Percentiles rank a stretch among this genome's conserved stretches.
These are phyloP conservation scores for Thraustochytrium striatum DNA, from an alignment of 352 stramenopile species.

Conservation along the genomic window DNA sequence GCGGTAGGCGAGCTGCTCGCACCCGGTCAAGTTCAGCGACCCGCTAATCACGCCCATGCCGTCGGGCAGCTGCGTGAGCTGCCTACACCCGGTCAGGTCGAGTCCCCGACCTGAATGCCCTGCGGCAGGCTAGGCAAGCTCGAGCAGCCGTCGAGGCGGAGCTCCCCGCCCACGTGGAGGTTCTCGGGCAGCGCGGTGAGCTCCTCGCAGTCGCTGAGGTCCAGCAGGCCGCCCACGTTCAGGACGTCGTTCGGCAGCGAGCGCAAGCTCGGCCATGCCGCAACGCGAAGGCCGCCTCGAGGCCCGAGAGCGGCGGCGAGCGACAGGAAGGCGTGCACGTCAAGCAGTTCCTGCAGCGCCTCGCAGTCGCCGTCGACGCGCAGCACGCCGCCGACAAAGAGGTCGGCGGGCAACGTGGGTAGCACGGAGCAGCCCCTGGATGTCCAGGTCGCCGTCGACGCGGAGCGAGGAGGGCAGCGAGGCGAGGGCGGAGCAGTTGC, in stretches of 20 bases:
- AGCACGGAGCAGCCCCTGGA: background rate
- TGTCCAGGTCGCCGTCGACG: constrained; percentile 3
- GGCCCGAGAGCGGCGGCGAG: too few relatives aligned
- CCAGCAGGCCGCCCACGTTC: background rate
- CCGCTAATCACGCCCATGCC: too few relatives aligned
- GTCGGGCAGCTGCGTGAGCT: too few relatives aligned
- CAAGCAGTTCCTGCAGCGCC: too few relatives aligned
- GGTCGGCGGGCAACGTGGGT: background rate
- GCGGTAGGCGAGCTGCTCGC: too few relatives aligned
- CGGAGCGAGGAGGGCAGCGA: background rate
- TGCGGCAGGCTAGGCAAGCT: background rate
- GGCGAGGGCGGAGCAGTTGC: background rate
- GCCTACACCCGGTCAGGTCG: background rate
- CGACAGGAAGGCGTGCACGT: too few relatives aligned
- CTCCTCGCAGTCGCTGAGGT: background rate
- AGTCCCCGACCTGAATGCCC: background rate
- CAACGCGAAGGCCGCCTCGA: too few relatives aligned
- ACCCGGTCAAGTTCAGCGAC: too few relatives aligned
- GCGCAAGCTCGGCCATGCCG: too few relatives aligned
- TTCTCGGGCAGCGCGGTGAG: background rate
- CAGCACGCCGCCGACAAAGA: background rate
- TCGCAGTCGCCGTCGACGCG: too few relatives aligned
- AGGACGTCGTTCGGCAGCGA: too few relatives aligned
- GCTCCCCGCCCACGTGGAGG: background rate
- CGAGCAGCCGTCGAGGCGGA: background rate